A percentile compares a stretch with the other conserved stretches of the same genome.
Conservation (phyloP, 2,329 filamentous ascomycete species). For the Fusarium ramigenum region DNA sequence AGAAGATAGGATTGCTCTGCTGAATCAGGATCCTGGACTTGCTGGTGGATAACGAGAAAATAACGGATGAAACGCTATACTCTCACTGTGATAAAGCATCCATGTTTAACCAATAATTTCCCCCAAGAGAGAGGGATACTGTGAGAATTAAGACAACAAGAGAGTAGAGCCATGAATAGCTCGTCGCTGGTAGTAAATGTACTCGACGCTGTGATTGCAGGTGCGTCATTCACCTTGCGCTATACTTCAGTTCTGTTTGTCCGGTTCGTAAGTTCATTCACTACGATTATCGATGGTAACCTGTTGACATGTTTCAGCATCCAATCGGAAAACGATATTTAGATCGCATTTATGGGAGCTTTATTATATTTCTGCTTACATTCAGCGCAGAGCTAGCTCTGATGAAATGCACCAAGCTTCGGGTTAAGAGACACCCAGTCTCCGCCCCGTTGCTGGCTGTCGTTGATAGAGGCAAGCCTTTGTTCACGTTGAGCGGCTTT, state of each 20-base stretch:
- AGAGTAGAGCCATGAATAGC: not conserved
- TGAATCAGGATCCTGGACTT: not conserved
- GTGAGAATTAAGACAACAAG: accelerated
- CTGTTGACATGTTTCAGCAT: not conserved
- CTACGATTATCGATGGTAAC: accelerated
- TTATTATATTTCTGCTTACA: not conserved
- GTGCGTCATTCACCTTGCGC: not conserved
- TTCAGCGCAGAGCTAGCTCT: not conserved
- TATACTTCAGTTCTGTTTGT: not conserved
- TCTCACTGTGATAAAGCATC: too few relatives aligned
- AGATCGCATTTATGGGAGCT: not conserved
- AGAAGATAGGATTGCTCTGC: accelerated
- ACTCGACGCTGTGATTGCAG: not conserved
- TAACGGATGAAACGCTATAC: accelerated
- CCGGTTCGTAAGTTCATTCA: not conserved
- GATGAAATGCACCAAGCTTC: not conserved
- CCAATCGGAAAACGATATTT: not conserved
- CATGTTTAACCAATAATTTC: not conserved
- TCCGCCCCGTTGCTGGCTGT: not conserved
- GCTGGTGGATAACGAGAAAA: not conserved
- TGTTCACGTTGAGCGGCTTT: not conserved
- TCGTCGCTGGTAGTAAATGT: accelerated
- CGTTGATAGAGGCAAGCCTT: not conserved
- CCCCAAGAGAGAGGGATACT: accelerated
- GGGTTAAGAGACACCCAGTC: not conserved